Evolutionary conservation across 2,329 filamentous ascomycete genomes (phyloP).

Genomic region (Zopfia rhizophila): DNA sequence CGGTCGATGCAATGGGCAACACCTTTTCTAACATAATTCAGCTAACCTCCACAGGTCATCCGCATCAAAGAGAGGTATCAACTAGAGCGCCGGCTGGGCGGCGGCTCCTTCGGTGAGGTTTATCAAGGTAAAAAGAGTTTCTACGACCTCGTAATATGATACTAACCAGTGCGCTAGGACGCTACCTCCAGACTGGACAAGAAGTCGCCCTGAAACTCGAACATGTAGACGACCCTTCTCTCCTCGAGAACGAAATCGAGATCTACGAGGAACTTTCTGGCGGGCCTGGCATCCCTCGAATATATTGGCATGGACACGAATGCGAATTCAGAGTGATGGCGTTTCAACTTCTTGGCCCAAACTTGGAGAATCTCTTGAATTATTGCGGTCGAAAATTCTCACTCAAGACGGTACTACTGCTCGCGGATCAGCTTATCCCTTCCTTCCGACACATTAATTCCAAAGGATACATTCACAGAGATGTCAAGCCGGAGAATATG

Average conservation of each 20-base stretch:
- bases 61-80: conserved; percentile 23
- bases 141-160: conserved; percentile 2
- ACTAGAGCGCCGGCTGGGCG: conserved; percentile 20
- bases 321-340: conserved; percentile 31
- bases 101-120: conserved; percentile 25
- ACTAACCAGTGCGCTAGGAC: conserved; percentile 13
- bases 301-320: conserved; percentile 28
- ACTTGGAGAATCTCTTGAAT: conserved; percentile 29
- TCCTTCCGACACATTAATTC: conserved; percentile 68
- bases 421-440: conserved; percentile 24
- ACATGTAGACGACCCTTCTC: conserved; percentile 17
- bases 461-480: conserved; percentile 82
- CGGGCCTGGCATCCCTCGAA: conserved; percentile 18
- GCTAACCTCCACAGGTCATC: conserved; percentile 9
- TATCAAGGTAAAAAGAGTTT: conserved; percentile 19
- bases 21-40: not conserved
- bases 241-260: conserved; percentile 23
- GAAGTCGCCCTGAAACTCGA: conserved; percentile 28
- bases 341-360: conserved; percentile 32
- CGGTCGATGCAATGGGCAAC: conserved; percentile 16
- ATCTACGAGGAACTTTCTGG: conserved; percentile 22
- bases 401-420: conserved; percentile 28
- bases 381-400: conserved; percentile 16
- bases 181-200: conserved; percentile 15
- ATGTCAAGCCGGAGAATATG: conserved; percentile 89